Evolutionary conservation across 2,329 filamentous ascomycete genomes (phyloP), one percentile per base, ranked within the genome.

Genomic region (Colletotrichum cuscutae): DNA sequence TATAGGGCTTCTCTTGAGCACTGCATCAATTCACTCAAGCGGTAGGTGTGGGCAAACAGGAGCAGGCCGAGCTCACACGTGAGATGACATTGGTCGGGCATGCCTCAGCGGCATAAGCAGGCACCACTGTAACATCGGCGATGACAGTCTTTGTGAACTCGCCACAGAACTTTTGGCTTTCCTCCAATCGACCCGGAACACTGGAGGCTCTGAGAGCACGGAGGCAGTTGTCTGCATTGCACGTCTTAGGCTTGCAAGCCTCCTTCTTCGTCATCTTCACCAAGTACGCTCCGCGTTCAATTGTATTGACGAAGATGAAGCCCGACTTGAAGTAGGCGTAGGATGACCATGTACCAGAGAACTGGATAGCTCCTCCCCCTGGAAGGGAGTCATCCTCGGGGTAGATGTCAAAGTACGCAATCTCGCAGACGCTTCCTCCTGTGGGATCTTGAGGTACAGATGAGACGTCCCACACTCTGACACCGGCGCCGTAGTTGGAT

Each of bases 371-470:
- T 12, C 81, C 81, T 0, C 81, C 80, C 3, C 81, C 78, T 0
- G 82, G 80, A 26, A 80, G 75, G 49, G 77, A 71, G 75, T 87
- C 85, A 77, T 87, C 85, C 76, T 87, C 85, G 5, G 86, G 86
- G 74, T 86, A 82, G 63, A 83, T 81, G 70, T 87, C 86, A 74
- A 87, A 87, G 79, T 81, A 86, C 0, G 80, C 86, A 7, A 84
- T 82, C 76, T 86, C 82, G 75, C 82, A 81, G 64, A 87, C 81
- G 2, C 77, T 76, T 15, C 77, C 79, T 13, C 86, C 86, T 1
- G 82, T 83, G 1, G 80, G 80, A 49, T 82, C 81, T 30, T 68
- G 67, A 13, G 77, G 76, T 2, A 83, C 76, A 0, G 78, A 80
- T 0, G 78, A 77, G 13, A 83, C 67, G 32, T 83, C 81, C 26